Evolutionary conservation across 2,329 filamentous ascomycete genomes (phyloP).

Genomic region (Sporothrix pseudoabietina): DNA sequence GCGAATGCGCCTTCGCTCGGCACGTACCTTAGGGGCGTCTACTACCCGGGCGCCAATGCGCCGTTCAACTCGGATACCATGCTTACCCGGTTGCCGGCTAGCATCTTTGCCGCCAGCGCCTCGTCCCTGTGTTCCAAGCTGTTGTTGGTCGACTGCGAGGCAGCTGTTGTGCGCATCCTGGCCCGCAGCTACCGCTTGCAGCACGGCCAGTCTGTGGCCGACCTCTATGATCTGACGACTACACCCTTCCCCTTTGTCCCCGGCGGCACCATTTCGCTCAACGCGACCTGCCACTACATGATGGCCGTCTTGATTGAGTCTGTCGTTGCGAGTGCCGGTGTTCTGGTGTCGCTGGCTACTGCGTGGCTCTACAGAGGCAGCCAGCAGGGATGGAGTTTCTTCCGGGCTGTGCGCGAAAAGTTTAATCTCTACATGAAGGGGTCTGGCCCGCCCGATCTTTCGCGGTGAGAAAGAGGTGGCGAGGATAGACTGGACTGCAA

Average conservation of each 20-base stretch:
- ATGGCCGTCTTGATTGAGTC: conserved; percentile 51
- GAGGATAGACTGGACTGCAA: not conserved
- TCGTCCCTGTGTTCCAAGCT: conserved; percentile 49
- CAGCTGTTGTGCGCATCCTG: conserved; percentile 48
- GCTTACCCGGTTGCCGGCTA: conserved; percentile 54
- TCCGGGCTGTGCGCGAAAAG: conserved; percentile 36
- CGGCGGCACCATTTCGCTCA: conserved; percentile 43
- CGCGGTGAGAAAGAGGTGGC: not conserved
- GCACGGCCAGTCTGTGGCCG: conserved; percentile 43
- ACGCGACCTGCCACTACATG: conserved; percentile 50
- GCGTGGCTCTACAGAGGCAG: conserved; percentile 31
- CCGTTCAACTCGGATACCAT: conserved; percentile 46
- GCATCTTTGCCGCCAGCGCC: conserved; percentile 52
- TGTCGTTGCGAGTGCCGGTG: conserved; percentile 49
- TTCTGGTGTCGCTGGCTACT: conserved; percentile 46
- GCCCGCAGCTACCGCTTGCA: conserved; percentile 48
- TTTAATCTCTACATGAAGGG: conserved; percentile 8
- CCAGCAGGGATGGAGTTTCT: conserved; percentile 30
- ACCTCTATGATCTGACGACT: conserved; percentile 46
- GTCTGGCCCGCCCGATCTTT: not conserved
- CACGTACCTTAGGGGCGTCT: conserved; percentile 28
- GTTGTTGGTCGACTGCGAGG: conserved; percentile 52
- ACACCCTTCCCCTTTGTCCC: conserved; percentile 36
- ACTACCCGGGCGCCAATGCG: conserved; percentile 28
- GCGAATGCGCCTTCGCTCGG: not conserved